Conservation (phyloP, 2,329 filamentous ascomycete species). For the Calonectria fujianensis region DNA sequence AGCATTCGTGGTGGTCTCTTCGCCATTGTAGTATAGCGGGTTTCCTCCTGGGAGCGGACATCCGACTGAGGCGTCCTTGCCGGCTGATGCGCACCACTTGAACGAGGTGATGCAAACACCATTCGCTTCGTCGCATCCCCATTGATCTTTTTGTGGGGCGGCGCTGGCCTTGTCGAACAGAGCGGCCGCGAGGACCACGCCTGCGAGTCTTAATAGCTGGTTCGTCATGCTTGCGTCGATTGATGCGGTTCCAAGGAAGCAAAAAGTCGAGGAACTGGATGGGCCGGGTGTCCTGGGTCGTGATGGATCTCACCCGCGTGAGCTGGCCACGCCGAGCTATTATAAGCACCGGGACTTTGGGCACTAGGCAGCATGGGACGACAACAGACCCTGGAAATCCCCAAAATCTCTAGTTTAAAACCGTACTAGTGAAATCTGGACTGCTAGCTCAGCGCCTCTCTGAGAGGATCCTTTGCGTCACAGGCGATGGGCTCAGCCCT, state of each 20-base stretch:
- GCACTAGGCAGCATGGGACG: slow-evolving; percentile 16
- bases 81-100: slow-evolving; percentile 45
- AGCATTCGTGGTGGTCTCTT: slow-evolving; percentile 38
- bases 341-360: slow-evolving; percentile 21
- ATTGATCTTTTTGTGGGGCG: slow-evolving; percentile 39
- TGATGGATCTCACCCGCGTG: slow-evolving; percentile 4
- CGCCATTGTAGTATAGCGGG: slow-evolving; percentile 27
- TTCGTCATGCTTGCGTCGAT: neutral
- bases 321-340: neutral
- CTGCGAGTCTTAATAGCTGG: slow-evolving; percentile 28
- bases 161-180: slow-evolving; percentile 28
- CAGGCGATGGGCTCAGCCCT: slow-evolving; percentile 18
- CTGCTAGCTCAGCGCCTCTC: slow-evolving; percentile 13
- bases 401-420: slow-evolving; percentile 14
- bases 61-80: slow-evolving; percentile 35
- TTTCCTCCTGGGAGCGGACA: slow-evolving; percentile 40
- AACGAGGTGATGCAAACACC: slow-evolving; percentile 48
- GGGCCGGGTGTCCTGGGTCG: neutral
- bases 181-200: slow-evolving; percentile 19
- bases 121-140: slow-evolving; percentile 43
- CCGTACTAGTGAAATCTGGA: slow-evolving; percentile 9
- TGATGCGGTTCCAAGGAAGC: neutral
- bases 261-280: neutral
- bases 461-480: slow-evolving; percentile 13
- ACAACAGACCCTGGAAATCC: slow-evolving; percentile 17